Evolutionary conservation across 225 moss, liverwort and hornwort genomes (phyloP).

Genomic region (Polytrichum commune): DNA sequence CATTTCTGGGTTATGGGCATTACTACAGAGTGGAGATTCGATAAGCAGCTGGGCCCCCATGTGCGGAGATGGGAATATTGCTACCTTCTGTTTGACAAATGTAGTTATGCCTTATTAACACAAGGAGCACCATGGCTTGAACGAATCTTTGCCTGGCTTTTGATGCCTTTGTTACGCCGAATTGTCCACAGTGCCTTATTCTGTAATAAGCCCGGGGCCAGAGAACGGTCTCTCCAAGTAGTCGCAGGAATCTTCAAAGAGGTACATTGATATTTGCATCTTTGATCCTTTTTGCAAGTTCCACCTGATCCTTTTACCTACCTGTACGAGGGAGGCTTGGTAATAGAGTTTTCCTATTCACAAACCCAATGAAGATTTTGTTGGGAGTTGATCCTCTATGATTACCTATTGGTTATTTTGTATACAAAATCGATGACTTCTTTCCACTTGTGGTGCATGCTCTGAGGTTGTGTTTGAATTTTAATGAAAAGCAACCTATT

Average conservation of each 20-base stretch:
- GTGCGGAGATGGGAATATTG: constrained; percentile 90
- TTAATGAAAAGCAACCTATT: too few species aligned
- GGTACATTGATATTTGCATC: constrained; percentile 28
- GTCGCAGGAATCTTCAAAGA: constrained; percentile 79
- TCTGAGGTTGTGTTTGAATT: too few species aligned
- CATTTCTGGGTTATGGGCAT: neutral
- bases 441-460: too few species aligned
- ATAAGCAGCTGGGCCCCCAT: constrained; percentile 84
- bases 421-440: too few species aligned
- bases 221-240: constrained; percentile 65
- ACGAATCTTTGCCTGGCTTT: constrained; percentile 56
- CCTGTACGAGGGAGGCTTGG: too few species aligned
- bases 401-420: too few species aligned
- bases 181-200: constrained; percentile 59
- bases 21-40: constrained; percentile 71
- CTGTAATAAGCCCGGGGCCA: constrained; percentile 68
- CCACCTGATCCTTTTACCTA: too few species aligned
- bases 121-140: constrained; percentile 68
- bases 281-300: too few species aligned
- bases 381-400: too few species aligned
- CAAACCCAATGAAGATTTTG: too few species aligned
- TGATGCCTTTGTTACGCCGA: constrained; percentile 77
- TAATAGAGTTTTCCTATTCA: too few species aligned
- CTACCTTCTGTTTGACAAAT: constrained; percentile 71
- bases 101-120: constrained; percentile 60